Conservation (phyloP, 23 red algal genomes). For the Gracilaria caudata region DNA sequence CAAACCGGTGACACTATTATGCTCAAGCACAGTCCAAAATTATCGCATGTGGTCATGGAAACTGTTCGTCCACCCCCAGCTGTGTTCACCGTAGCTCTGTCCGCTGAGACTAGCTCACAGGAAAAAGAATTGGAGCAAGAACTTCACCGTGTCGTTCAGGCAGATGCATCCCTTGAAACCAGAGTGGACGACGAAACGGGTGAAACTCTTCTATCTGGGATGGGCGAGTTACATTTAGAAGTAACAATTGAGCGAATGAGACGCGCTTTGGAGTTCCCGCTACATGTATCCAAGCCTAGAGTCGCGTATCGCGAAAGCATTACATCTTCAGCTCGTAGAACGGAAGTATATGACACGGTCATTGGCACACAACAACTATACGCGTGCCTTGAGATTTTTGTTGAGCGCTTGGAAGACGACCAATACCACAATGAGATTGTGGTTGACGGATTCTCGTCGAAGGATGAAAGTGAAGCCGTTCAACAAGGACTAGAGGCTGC, state of each 20-base stretch:
- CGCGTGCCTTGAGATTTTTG: conserved; percentile 46
- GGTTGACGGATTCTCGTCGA: conserved; percentile 27
- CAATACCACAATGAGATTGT: conserved; percentile 40
- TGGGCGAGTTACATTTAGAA: conserved; percentile 98
- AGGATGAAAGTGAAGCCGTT: conserved; percentile 5
- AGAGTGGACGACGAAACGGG: conserved; percentile 75
- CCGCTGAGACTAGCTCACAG: conserved; percentile 44
- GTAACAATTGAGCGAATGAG: conserved; percentile 71
- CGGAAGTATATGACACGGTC: conserved; percentile 42
- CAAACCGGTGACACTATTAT: conserved; percentile 91
- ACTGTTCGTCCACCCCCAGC: conserved; percentile 75
- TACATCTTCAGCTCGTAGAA: conserved; percentile 23
- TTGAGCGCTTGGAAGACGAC: conserved; percentile 40
- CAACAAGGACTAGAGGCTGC: conserved; percentile 61
- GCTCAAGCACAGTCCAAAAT: conserved; percentile 21
- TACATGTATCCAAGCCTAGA: conserved; percentile 61
- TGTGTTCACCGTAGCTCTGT: conserved; percentile 83
- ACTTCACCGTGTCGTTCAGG: conserved; percentile 61
- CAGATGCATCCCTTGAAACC: conserved; percentile 76
- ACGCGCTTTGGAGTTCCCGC: conserved; percentile 31
- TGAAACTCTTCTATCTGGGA: conserved; percentile 79
- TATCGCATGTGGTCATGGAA: conserved; percentile 59
- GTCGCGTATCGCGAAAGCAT: conserved; percentile 79
- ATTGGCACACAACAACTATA: conserved; percentile 53
- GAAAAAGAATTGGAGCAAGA: conserved; percentile 70